Evolutionary conservation across 768 basidiomycete species (phyloP), one percentile per base, ranked within the genome.

Genomic region (Auriscalpium microsporum): DNA sequence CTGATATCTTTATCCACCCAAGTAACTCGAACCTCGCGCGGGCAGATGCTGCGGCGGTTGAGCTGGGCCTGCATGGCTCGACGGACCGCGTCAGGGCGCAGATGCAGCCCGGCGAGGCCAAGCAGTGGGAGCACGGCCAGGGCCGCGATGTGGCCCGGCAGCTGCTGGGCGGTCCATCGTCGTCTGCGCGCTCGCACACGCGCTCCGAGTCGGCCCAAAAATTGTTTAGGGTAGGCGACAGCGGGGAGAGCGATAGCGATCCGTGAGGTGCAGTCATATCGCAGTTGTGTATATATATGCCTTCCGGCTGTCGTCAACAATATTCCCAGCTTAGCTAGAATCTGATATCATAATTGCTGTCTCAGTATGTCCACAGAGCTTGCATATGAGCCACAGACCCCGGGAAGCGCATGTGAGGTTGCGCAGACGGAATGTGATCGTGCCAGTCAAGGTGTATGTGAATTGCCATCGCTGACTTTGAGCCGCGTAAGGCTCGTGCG

Each of bases 1-100:
- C 56, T 10, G 69, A 64, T 38, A 80, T 86, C 50, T 80, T 79
- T 61, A 84, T 86, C 50, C 83, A 86, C 61, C 84, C 86, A 2
- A 67, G 67, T 45, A 66, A 82, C 45, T 84, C 83, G 38, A 85
- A 84, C 63, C 62, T 84, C 58, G 83, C 82, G 7, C 81, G 84
- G 37, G 84, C 84, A 3, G 84, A 86, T 56, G 81, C 78, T 9
- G 74, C 69, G n/a, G 82, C 82, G 0, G 65, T 78, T 47, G 75
- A 80, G 61, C 68, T 83, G 35, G 84, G 82, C 21, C 57, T 83
- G 16, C 67, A 67, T 3, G 72, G 75, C 19, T 74, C 78, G 55
- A 77, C 79, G 8, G 78, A 82, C 37, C 69, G 71, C 21, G 78
- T 78, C 6, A 67, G 72, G 54, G 73, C 68, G 9, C 68, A 72